Base-by-base conservation (phyloP, 1,139 yeast species). In the Hemisphaericaspora lyxosophila region DNA sequence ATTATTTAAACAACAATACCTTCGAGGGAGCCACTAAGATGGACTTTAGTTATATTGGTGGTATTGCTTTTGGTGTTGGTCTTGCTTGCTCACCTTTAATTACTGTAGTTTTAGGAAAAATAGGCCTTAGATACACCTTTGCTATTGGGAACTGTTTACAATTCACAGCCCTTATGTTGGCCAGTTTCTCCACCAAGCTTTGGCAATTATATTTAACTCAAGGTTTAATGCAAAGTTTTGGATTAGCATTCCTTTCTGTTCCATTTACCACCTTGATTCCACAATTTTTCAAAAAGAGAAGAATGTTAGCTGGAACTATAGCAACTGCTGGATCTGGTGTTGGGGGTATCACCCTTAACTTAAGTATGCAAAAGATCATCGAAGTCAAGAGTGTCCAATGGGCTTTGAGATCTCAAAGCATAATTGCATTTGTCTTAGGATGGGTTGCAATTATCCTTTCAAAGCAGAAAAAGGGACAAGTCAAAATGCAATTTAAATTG, bases 281-380 rank as follows among this genome's bases (percentile, higher is more conserved):
- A 11, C 83, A 77, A 45, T 82, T 75, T 61, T 82, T 82, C 56
- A 63, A 72, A 43, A 68, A 63, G 43, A 70, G 62, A 42, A 66
- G 85, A 41, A 78, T 81, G 0, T 55, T 80, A 19, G 87, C 84
- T 1, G 58, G 71, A 9, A 83, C 85, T 3, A 46, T 82, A 2
- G 74, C 78, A 0, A 70, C 82, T 0, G 72, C 80, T 1, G 86
- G 87, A 0, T 71, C 84, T 1, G 80, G 85, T 7, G 57, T 73
- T 5, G 89, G 87, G 1, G 88, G 88, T 2, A 70, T 82, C 41
- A 59, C 62, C 5, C 75, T 61, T 44, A 65, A 60, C 39, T 50
- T 66, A 40, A 68, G 59, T n/a, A 63, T 65, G 68, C 67, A 65
- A 42, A 53, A 50, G 31, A 53, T 67, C 7, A 59, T 62, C n/a